These are phyloP conservation scores for Pythium dissotocum DNA, from an alignment of 352 stramenopile species.

Conservation along the genomic window DNA sequence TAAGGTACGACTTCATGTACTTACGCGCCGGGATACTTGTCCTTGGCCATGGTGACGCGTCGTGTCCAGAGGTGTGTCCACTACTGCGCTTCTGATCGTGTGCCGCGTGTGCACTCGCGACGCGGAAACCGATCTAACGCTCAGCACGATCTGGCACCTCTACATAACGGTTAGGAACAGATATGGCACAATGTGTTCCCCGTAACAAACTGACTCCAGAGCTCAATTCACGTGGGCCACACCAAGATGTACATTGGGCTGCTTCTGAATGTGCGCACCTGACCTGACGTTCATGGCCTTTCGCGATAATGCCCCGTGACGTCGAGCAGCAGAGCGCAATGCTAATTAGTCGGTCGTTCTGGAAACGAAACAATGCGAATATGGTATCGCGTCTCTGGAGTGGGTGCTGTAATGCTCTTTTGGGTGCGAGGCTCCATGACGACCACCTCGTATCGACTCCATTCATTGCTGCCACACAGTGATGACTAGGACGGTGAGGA, in stretches of 20 bases:
- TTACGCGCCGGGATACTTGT: slow-evolving; percentile 36
- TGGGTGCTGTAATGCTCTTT: too few relatives aligned
- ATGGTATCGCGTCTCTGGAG: too few relatives aligned
- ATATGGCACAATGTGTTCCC: neutral
- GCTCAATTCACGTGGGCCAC: neutral
- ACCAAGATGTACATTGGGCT: neutral
- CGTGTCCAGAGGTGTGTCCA: neutral
- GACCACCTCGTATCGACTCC: too few relatives aligned
- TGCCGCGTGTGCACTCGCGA: slow-evolving; percentile 16
- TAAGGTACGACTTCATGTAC: neutral
- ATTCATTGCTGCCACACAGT: too few relatives aligned
- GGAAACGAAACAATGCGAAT: too few relatives aligned
- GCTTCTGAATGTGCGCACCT: too few relatives aligned
- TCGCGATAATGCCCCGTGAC: too few relatives aligned
- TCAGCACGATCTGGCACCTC: neutral
- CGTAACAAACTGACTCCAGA: neutral
- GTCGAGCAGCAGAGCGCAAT: too few relatives aligned
- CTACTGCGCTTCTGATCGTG: slow-evolving; percentile 8
- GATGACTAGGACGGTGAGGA: too few relatives aligned
- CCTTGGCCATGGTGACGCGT: slow-evolving; percentile 28
- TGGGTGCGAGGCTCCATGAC: too few relatives aligned
- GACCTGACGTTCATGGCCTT: too few relatives aligned
- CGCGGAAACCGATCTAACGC: slow-evolving; percentile 12
- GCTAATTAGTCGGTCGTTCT: too few relatives aligned
- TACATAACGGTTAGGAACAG: slow-evolving; percentile 1